phyloP scores from a whole-genome alignment of 2,329 filamentous ascomycete species.

The Davidsoniella australis region DNA sequence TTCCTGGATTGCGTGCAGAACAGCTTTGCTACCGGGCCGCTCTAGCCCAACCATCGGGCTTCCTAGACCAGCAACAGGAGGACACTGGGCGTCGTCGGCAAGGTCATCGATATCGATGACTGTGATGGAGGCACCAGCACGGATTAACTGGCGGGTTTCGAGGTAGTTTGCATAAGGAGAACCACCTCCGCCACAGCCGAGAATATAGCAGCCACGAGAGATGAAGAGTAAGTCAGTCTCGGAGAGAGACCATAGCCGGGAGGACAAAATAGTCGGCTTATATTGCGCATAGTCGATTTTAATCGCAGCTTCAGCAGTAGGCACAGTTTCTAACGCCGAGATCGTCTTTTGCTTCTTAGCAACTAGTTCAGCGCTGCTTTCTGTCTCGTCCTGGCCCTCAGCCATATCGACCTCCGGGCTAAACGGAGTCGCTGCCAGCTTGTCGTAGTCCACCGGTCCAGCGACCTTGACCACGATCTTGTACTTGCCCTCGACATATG shows the following conservation, averaged over 20 bases:
- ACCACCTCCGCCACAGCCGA: conserved; percentile 16
- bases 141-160: conserved; percentile 13
- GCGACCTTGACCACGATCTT: conserved; percentile 15
- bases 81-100: conserved; percentile 14
- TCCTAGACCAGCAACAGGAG: conserved; percentile 15
- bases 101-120: conserved; percentile 15
- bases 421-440: conserved; percentile 10
- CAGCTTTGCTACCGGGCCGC: conserved; percentile 16
- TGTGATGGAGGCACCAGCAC: conserved; percentile 14
- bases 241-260: conserved; percentile 15
- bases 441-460: conserved; percentile 13
- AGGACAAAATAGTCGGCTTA: conserved; percentile 25
- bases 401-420: background rate
- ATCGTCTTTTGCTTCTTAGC: background rate
- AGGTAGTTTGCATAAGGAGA: conserved; percentile 16
- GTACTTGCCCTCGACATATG: conserved; percentile 15
- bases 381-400: background rate
- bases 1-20: conserved; percentile 31
- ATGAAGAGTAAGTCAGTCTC: conserved; percentile 15
- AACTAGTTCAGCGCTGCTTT: conserved; percentile 3
- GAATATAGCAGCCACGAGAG: conserved; percentile 16
- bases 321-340: background rate
- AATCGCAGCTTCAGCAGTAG: conserved; percentile 12
- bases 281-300: conserved; percentile 24
- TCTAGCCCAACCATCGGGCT: conserved; percentile 16